Evolutionary conservation across 352 stramenopile genomes (phyloP).

Genomic region (Globisporangium viniferum): DNA sequence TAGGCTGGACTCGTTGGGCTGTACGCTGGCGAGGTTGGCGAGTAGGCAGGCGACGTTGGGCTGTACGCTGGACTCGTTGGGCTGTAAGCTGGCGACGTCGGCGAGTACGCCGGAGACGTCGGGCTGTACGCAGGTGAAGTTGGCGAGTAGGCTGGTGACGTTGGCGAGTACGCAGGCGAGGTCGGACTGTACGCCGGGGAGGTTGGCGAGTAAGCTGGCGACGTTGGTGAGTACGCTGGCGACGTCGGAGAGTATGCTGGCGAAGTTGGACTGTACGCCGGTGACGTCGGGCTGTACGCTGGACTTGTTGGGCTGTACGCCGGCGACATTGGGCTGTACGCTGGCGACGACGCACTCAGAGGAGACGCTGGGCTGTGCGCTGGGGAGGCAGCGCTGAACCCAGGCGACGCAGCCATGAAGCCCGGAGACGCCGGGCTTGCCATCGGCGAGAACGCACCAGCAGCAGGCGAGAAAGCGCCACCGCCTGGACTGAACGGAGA

Average conservation of each 20-base stretch:
- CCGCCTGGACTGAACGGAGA: constrained; percentile 83
- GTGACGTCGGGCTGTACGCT: constrained; percentile 78
- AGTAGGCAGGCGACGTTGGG: constrained; percentile 90
- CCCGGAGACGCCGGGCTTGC: constrained; percentile 71
- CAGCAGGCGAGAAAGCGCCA: constrained; percentile 88
- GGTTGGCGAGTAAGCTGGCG: constrained; percentile 75
- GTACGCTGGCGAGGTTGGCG: constrained; percentile 57
- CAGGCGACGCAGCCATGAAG: constrained; percentile 66
- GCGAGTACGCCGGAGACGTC: constrained; percentile 57
- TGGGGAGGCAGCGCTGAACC: constrained; percentile 78
- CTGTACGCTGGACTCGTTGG: constrained; percentile 86
- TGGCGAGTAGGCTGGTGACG: constrained; percentile 34
- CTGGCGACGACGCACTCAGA: constrained; percentile 75
- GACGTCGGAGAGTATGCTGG: constrained; percentile 76
- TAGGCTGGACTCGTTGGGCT: constrained; percentile 72
- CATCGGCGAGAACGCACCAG: constrained; percentile 84
- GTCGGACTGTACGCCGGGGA: constrained; percentile 59
- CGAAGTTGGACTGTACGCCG: constrained; percentile 72
- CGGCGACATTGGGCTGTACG: constrained; percentile 86
- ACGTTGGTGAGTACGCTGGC: constrained; percentile 77
- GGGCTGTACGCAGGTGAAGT: constrained; percentile 54
- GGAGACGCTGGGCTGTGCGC: constrained; percentile 73
- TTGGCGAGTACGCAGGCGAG: constrained; percentile 44
- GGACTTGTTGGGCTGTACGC: constrained; percentile 84
- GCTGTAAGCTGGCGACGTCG: constrained; percentile 69